Percentiles rank a stretch among this genome's conserved stretches.
Evolutionary conservation across 2,329 filamentous ascomycete species (phyloP).

Genomic region (Thielaviopsis ethacetica): DNA sequence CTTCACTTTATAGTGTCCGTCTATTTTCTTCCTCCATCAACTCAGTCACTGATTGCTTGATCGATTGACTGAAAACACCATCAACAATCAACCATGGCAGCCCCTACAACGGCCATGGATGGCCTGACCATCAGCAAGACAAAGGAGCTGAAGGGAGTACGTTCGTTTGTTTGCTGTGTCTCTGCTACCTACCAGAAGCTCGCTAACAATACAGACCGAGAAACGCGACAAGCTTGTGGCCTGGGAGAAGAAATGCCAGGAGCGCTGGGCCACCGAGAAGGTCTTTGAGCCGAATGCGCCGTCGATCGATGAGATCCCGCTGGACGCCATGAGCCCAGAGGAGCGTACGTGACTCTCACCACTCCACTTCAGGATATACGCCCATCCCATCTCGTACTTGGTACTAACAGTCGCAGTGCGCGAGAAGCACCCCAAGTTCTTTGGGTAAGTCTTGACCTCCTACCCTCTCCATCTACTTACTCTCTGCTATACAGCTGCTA

Average conservation of each 20-base stretch:
- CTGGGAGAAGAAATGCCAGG: constrained; percentile 68
- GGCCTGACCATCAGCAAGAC: constrained; percentile 38
- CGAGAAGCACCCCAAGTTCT: constrained; percentile 77
- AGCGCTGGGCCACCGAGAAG: constrained; percentile 49
- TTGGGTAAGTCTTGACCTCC: constrained; percentile 39
- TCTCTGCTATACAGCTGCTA: too few relatives aligned
- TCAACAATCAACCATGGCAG: constrained; percentile 9
- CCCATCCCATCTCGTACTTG: too few relatives aligned
- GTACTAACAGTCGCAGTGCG: constrained; percentile 29
- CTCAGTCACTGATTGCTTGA: neutral
- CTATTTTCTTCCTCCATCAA: neutral
- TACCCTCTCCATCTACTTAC: neutral
- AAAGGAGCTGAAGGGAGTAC: constrained; percentile 42
- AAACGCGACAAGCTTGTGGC: constrained; percentile 71
- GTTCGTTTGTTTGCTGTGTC: constrained; percentile 15
- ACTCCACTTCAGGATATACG: too few relatives aligned
- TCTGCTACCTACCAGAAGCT: constrained; percentile 2
- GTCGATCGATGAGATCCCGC: constrained; percentile 57
- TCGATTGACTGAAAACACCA: neutral
- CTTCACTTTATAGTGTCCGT: neutral
- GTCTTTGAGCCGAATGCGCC: constrained; percentile 83
- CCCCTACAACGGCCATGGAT: constrained; percentile 29
- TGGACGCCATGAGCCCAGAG: constrained; percentile 53
- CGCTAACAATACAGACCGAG: constrained; percentile 43
- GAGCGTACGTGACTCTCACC: constrained; percentile 29